phyloP scores from a whole-genome alignment of 768 basidiomycete species.

The Hericium alpestre region DNA sequence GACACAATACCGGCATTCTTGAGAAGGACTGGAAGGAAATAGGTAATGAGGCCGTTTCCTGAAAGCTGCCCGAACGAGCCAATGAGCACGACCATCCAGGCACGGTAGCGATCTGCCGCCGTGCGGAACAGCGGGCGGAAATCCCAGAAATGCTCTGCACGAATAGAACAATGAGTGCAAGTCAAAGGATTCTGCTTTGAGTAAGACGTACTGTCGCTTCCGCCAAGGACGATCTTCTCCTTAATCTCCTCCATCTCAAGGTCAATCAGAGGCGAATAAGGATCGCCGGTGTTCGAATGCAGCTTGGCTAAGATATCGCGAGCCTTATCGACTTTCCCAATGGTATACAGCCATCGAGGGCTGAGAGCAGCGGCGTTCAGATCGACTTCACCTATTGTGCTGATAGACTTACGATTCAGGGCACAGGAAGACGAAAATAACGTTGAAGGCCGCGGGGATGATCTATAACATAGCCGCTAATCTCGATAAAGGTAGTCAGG shows the following conservation, averaged over 20 bases:
- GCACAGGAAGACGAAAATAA: slow-evolving; percentile 34
- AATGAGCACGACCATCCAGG: slow-evolving; percentile 41
- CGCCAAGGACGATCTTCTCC: slow-evolving; percentile 37
- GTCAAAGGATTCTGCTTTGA: not conserved
- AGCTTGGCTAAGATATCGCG: slow-evolving; percentile 34
- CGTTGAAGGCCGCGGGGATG: slow-evolving; percentile 38
- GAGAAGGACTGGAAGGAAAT: slow-evolving; percentile 36
- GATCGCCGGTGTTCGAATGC: slow-evolving; percentile 35
- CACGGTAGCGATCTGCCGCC: slow-evolving; percentile 34
- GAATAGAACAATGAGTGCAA: not conserved
- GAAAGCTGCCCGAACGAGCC: slow-evolving; percentile 34
- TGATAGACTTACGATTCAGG: slow-evolving; percentile 34
- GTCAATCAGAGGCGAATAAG: slow-evolving; percentile 38
- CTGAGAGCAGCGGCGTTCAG: slow-evolving; percentile 14
- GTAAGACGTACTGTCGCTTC: slow-evolving; percentile 30
- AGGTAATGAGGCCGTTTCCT: slow-evolving; percentile 40
- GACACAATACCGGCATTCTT: slow-evolving; percentile 37
- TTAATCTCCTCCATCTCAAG: slow-evolving; percentile 45
- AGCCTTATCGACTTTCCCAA: slow-evolving; percentile 34
- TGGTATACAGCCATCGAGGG: slow-evolving; percentile 43
- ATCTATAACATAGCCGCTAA: slow-evolving; percentile 16
- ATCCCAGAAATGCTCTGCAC: slow-evolving; percentile 43
- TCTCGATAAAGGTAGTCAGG: not conserved
- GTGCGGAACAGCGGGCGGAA: slow-evolving; percentile 41
- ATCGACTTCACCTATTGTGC: not conserved